These are phyloP conservation scores for Penicillium roqueforti DNA, from an alignment of 495 filamentous ascomycete species.

Conservation along the genomic window DNA sequence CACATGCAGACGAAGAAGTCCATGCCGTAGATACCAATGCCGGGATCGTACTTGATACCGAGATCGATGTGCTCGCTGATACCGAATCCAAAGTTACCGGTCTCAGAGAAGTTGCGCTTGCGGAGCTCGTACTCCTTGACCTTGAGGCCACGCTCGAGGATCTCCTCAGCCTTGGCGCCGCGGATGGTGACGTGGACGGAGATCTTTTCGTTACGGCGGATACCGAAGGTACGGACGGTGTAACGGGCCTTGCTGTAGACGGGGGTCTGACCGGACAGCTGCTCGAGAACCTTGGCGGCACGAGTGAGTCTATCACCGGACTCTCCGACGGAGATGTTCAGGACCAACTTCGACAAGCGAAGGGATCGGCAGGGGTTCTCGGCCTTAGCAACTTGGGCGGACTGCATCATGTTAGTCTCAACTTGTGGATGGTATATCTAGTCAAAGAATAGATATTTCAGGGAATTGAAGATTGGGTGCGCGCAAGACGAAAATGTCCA, in stretches of 20 bases:
- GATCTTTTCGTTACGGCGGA: slow-evolving; percentile 99
- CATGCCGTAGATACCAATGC: slow-evolving; percentile 99
- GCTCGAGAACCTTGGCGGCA: slow-evolving; percentile 99
- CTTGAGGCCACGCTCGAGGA: slow-evolving; percentile 99
- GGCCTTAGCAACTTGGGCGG: slow-evolving; percentile 70
- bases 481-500: neutral
- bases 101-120: slow-evolving; percentile 99
- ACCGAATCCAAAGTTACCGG: slow-evolving; percentile 99
- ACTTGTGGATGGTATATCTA: neutral
- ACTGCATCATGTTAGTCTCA: slow-evolving; percentile 38
- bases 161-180: slow-evolving; percentile 99
- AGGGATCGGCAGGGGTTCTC: slow-evolving; percentile 99
- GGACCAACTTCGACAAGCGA: slow-evolving; percentile 99
- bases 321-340: slow-evolving; percentile 99
- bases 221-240: slow-evolving; percentile 99
- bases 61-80: slow-evolving; percentile 99
- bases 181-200: slow-evolving; percentile 99
- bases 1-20: slow-evolving; percentile 99
- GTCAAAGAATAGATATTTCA: neutral
- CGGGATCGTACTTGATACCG: slow-evolving; percentile 99
- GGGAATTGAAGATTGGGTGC: slow-evolving; percentile 5
- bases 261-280: slow-evolving; percentile 98
- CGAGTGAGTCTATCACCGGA: slow-evolving; percentile 99
- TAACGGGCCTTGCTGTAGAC: slow-evolving; percentile 99
- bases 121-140: slow-evolving; percentile 99